These are phyloP conservation scores for Eimeria brunetti DNA, from an alignment of 169 alveolate genomes.

Conservation along the genomic window DNA sequence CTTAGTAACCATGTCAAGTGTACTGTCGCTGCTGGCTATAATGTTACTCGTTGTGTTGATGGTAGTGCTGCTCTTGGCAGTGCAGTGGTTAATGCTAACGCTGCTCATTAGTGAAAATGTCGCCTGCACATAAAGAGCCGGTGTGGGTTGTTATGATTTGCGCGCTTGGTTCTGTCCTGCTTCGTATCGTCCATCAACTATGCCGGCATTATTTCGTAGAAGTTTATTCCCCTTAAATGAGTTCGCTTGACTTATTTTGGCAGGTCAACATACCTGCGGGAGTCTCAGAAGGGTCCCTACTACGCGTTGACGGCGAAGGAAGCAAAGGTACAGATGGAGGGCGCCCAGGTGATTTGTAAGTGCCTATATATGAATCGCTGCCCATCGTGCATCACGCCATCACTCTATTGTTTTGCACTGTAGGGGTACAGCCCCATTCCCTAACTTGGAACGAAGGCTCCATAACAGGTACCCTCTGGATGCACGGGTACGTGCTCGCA, in stretches of 20 bases:
- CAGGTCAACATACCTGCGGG: conserved; percentile 59
- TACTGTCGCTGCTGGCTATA: background rate
- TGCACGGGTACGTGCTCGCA: background rate
- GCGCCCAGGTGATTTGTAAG: conserved; percentile 53
- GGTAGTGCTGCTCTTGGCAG: background rate
- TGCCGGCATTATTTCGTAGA: background rate
- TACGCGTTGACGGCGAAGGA: conserved; percentile 68
- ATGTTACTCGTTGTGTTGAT: background rate
- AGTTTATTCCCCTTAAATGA: no score
- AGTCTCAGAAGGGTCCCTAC: conserved; percentile 32
- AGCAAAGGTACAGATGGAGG: conserved; percentile 26
- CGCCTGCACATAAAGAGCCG: background rate
- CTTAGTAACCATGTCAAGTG: background rate
- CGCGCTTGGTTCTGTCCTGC: no score
- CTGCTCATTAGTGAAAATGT: background rate
- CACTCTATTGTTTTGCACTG: background rate
- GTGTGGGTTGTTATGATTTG: no score
- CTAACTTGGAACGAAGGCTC: background rate
- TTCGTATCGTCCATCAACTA: background rate
- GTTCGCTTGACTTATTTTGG: background rate
- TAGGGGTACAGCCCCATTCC: background rate
- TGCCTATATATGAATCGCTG: background rate
- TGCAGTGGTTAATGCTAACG: background rate
- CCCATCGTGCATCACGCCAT: background rate
- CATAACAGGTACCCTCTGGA: background rate